Evolutionary conservation across 164 flowering plant genomes (phyloP).

Genomic region (Tetrastigma voinierianum): DNA sequence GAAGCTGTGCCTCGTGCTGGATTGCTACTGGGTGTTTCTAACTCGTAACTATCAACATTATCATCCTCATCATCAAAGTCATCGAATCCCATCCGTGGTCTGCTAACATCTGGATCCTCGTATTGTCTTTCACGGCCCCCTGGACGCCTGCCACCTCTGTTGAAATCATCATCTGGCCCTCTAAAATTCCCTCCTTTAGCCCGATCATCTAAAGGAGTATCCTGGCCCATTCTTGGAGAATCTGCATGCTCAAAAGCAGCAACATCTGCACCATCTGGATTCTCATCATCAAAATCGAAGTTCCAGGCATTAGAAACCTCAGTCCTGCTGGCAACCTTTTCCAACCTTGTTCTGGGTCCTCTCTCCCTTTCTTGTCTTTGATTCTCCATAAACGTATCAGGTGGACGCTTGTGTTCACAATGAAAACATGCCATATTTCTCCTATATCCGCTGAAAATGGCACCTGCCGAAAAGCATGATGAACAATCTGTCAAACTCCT

Average conservation of each 20-base stretch:
- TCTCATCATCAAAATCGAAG: constrained; percentile 93
- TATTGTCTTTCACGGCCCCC: constrained; percentile 27
- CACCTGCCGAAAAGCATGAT: constrained; percentile 53
- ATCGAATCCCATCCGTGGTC: constrained; percentile 63
- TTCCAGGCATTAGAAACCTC: constrained; percentile 86
- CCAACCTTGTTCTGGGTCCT: constrained; percentile 40
- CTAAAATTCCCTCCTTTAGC: constrained; percentile 22
- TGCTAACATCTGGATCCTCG: constrained; percentile 27
- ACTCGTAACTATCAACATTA: constrained; percentile 80
- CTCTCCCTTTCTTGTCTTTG: constrained; percentile 46
- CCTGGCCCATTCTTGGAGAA: constrained; percentile 47
- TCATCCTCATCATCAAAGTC: constrained; percentile 96
- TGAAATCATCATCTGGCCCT: constrained; percentile 30
- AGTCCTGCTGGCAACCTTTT: constrained; percentile 35
- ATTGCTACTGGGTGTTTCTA: constrained; percentile 42
- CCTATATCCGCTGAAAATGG: constrained; percentile 91
- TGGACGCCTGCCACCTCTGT: constrained; percentile 23
- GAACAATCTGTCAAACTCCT: not conserved
- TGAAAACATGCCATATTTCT: constrained; percentile 92
- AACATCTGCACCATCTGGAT: constrained; percentile 99
- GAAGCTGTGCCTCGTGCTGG: constrained; percentile 29
- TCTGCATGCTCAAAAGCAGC: constrained; percentile 97
- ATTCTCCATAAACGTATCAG: constrained; percentile 63
- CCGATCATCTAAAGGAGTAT: constrained; percentile 28
- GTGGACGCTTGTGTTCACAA: constrained; percentile 94